Percentiles rank a stretch among this genome's conserved stretches.
phyloP scores from a whole-genome alignment of 371 early-diverging fungal species.

The Mucor piriformis region DNA sequence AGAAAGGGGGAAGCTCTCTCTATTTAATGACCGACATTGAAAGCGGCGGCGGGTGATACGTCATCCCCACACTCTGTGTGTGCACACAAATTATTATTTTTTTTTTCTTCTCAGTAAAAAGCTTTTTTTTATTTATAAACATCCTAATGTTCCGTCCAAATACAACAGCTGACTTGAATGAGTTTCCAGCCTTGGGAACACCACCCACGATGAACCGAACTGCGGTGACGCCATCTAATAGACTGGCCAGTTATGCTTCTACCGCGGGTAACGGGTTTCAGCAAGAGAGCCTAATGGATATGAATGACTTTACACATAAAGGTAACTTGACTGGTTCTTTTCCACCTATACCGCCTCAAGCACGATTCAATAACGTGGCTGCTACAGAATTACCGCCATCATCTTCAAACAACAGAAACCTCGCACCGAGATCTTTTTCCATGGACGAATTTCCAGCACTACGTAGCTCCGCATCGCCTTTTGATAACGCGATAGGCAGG shows the following conservation, averaged over 20 bases:
- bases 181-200: constrained; percentile 54
- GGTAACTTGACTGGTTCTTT: constrained; percentile 11
- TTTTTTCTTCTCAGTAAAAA: not conserved
- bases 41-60: not conserved
- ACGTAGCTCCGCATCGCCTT: constrained; percentile 38
- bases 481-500: constrained; percentile 35
- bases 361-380: constrained; percentile 18
- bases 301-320: constrained; percentile 18
- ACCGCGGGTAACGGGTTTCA: constrained; percentile 41
- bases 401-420: constrained; percentile 32
- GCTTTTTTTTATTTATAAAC: not conserved
- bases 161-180: constrained; percentile 51
- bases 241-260: constrained; percentile 50
- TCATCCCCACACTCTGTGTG: not conserved
- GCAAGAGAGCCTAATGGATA: constrained; percentile 18
- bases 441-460: constrained; percentile 57
- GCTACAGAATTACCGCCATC: constrained; percentile 18
- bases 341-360: constrained; percentile 11
- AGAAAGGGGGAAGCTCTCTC: not conserved
- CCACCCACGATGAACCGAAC: constrained; percentile 36
- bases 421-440: constrained; percentile 50
- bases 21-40: not conserved
- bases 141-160: constrained; percentile 45
- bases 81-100: not conserved
- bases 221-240: constrained; percentile 25